A percentile compares a stretch with the other conserved stretches of the same genome.
Evolutionary conservation across 108 stramenopile genomes (phyloP).

Genomic region (Pseudonitzschia multistriata): DNA sequence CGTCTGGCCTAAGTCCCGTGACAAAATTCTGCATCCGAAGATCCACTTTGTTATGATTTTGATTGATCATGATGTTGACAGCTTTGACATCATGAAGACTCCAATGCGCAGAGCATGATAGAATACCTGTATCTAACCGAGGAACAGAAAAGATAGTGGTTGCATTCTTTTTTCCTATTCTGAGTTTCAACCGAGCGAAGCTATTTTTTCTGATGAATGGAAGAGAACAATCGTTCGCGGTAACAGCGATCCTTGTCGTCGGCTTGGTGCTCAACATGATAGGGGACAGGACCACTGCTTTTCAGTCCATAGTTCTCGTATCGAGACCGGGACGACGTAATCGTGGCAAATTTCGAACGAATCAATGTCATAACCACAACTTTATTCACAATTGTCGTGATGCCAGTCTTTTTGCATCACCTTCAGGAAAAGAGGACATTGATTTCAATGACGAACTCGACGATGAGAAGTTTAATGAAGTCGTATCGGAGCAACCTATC

Average conservation of each 20-base stretch:
- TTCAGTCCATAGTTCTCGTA: not conserved
- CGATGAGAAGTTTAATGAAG: conserved; percentile 44
- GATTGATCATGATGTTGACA: too few species aligned
- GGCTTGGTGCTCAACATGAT: not conserved
- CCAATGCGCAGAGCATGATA: too few species aligned
- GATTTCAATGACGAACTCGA: conserved; percentile 19
- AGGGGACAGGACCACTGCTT: not conserved
- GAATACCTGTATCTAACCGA: too few species aligned
- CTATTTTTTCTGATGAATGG: not conserved
- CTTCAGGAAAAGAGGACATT: not conserved
- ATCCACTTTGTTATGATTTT: too few species aligned
- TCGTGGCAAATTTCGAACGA: not conserved
- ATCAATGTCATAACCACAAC: not conserved
- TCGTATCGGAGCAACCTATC: conserved; percentile 55
- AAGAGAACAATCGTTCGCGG: not conserved
- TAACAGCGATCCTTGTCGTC: not conserved
- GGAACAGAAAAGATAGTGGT: too few species aligned
- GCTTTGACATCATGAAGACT: not conserved
- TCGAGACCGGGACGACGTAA: not conserved
- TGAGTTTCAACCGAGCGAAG: not conserved
- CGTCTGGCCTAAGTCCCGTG: not conserved
- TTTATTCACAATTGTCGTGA: not conserved
- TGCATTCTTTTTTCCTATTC: too few species aligned
- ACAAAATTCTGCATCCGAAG: not conserved
- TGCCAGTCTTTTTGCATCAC: not conserved